phyloP scores from a whole-genome alignment of 2,329 filamentous ascomycete species.

The Colletotrichum spinosum region DNA sequence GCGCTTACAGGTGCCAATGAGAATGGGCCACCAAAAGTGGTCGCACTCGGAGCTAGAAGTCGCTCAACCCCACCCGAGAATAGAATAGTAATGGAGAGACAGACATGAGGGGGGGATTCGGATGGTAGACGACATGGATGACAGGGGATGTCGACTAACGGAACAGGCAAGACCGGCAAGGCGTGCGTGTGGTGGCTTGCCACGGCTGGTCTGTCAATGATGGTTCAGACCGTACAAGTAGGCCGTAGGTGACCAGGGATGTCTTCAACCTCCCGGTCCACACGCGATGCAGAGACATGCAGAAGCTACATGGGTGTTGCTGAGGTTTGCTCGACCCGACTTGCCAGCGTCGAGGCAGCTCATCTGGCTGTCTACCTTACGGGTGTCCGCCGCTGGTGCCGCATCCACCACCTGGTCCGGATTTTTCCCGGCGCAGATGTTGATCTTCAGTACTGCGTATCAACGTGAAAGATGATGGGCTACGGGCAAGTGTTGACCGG shows the following conservation, averaged over 20 bases:
- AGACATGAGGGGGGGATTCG: slow-evolving; percentile 22
- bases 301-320: slow-evolving; percentile 27
- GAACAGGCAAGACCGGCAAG: slow-evolving; percentile 47
- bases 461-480: background rate
- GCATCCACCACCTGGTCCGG: slow-evolving; percentile 17
- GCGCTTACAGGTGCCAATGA: slow-evolving; percentile 63
- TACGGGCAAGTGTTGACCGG: slow-evolving; percentile 13
- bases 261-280: slow-evolving; percentile 38
- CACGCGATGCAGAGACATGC: slow-evolving; percentile 39
- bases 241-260: slow-evolving; percentile 22
- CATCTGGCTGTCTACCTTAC: slow-evolving; percentile 24
- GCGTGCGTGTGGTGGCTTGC: slow-evolving; percentile 40
- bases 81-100: slow-evolving; percentile 35
- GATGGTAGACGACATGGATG: slow-evolving; percentile 43
- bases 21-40: slow-evolving; percentile 42
- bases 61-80: slow-evolving; percentile 39
- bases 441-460: slow-evolving; percentile 18
- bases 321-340: slow-evolving; percentile 27
- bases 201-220: slow-evolving; percentile 32
- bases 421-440: slow-evolving; percentile 18
- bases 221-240: background rate
- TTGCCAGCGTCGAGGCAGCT: slow-evolving; percentile 28
- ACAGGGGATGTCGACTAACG: slow-evolving; percentile 45
- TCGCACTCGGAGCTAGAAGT: slow-evolving; percentile 38
- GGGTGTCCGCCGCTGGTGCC: slow-evolving; percentile 30